Evolutionary conservation across 2,329 filamentous ascomycete species (phyloP).

Genomic region (Pestalotiopsis sp.): DNA sequence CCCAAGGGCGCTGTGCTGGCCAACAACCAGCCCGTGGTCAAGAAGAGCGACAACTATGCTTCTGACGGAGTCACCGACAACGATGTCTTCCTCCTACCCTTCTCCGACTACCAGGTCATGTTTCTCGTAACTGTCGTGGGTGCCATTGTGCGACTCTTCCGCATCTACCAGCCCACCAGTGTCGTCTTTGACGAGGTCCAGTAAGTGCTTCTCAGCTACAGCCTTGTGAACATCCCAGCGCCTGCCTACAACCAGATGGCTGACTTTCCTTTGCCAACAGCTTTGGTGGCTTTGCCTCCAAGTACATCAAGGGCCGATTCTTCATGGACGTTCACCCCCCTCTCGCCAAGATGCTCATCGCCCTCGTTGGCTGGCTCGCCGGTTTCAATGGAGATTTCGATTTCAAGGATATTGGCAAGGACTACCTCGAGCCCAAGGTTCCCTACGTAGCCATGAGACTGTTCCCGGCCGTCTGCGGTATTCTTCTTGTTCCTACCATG

Average conservation of each 20-base stretch:
- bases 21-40: constrained; percentile 30
- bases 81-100: constrained; percentile 86
- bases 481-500: constrained; percentile 87
- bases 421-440: constrained; percentile 91
- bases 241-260: constrained; percentile 10
- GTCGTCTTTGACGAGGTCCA: constrained; percentile 99
- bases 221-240: not conserved
- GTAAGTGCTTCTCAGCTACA: constrained; percentile 58
- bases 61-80: constrained; percentile 84
- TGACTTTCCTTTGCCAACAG: constrained; percentile 46
- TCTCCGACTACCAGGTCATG: constrained; percentile 81
- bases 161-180: constrained; percentile 93
- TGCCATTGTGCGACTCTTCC: constrained; percentile 82
- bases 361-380: constrained; percentile 90
- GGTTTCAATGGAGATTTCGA: constrained; percentile 96
- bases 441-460: constrained; percentile 98
- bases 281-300: constrained; percentile 96
- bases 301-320: constrained; percentile 99
- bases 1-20: constrained; percentile 34
- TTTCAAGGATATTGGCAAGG: constrained; percentile 99
- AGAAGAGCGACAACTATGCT: constrained; percentile 61
- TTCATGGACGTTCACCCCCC: constrained; percentile 99
- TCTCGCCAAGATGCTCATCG: constrained; percentile 94
- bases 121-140: constrained; percentile 74
- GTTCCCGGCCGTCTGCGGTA: constrained; percentile 86